A percentile compares a stretch with the other conserved stretches of the same genome.
These are phyloP conservation scores for Ilex aquifolium DNA, from an alignment of 257 asterid genomes.

Conservation along the genomic window DNA sequence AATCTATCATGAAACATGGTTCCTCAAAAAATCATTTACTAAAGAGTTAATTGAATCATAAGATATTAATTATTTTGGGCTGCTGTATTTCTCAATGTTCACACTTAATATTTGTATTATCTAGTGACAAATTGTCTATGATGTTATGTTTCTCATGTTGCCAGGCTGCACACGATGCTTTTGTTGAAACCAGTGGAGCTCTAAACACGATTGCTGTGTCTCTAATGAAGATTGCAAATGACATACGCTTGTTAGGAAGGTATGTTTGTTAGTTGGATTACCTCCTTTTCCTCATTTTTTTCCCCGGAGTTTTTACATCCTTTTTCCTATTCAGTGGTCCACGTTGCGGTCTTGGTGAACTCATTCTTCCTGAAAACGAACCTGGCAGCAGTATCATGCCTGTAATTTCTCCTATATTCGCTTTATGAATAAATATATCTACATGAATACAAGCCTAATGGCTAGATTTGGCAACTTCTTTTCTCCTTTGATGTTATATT, in stretches of 20 bases:
- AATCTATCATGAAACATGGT: too few relatives aligned
- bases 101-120: slow-evolving; percentile 3
- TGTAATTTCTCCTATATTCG: slow-evolving; percentile 30
- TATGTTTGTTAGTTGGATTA: slow-evolving; percentile 22
- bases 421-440: too few relatives aligned
- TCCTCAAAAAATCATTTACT: too few relatives aligned
- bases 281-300: slow-evolving; percentile 10
- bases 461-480: neutral
- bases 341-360: slow-evolving; percentile 98
- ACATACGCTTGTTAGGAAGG: slow-evolving; percentile 97
- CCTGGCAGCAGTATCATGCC: slow-evolving; percentile 99
- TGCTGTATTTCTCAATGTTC: slow-evolving; percentile 13
- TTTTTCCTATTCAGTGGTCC: slow-evolving; percentile 67
- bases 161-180: slow-evolving; percentile 98
- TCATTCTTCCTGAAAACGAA: slow-evolving; percentile 97
- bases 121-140: neutral
- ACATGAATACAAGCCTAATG: too few relatives aligned
- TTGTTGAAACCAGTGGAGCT: slow-evolving; percentile 93
- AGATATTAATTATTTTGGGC: neutral
- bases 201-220: slow-evolving; percentile 85
- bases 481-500: slow-evolving; percentile 6
- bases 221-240: slow-evolving; percentile 96
- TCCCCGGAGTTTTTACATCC: slow-evolving; percentile 17
- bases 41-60: too few relatives aligned
- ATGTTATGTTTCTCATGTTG: slow-evolving; percentile 17